These are phyloP conservation scores for Scleroderma citrinum DNA, from an alignment of 768 basidiomycete genomes.

Conservation along the genomic window DNA sequence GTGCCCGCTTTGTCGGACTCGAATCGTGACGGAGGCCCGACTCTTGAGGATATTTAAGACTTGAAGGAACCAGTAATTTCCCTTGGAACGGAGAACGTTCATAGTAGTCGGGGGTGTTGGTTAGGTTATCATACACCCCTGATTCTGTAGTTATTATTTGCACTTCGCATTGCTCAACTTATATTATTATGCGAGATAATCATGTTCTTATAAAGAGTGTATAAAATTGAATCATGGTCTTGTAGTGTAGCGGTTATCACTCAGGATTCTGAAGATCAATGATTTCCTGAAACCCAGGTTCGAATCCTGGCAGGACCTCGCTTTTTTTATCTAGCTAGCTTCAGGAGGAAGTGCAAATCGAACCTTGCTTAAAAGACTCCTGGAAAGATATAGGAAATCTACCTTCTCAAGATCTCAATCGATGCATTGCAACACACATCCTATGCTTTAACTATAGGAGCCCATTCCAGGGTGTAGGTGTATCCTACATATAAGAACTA, in stretches of 20 bases:
- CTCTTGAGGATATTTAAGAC: conserved; percentile 71
- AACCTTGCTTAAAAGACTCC: no score
- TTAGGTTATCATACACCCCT: background rate
- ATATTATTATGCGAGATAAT: no score
- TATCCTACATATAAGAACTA: no score
- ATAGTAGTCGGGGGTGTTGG: background rate
- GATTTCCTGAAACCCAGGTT: conserved; percentile 6
- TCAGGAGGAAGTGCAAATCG: no score
- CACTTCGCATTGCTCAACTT: background rate
- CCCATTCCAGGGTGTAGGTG: no score
- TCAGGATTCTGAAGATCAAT: conserved; percentile 29
- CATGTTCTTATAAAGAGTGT: no score
- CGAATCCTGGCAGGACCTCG: conserved; percentile 5
- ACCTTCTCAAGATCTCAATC: background rate
- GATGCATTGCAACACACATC: no score
- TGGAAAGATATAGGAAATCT: no score
- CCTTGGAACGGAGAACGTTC: background rate
- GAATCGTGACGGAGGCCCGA: conserved; percentile 79
- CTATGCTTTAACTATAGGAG: no score
- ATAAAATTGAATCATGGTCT: no score
- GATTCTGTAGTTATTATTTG: background rate
- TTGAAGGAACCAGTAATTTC: conserved; percentile 10
- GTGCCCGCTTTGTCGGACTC: conserved; percentile 86
- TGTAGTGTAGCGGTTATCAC: conserved; percentile 40
- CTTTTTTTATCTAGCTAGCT: no score